A percentile compares a stretch with the other conserved stretches of the same genome.
Evolutionary conservation across 371 early-diverging fungal genomes (phyloP).

Genomic region (Lichtheimia ramosa): DNA sequence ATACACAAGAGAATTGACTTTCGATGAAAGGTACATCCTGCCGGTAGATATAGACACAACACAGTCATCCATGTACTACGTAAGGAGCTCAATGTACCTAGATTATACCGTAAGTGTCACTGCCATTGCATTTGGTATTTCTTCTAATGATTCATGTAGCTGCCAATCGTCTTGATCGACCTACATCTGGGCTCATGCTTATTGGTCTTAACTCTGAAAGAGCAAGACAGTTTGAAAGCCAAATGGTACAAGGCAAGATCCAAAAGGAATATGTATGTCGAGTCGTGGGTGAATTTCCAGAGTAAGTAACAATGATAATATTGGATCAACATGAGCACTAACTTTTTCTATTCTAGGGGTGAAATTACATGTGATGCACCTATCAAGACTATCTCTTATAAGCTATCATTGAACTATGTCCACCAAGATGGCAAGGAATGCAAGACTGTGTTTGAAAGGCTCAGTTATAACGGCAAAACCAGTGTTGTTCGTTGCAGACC

Average conservation of each 20-base stretch:
- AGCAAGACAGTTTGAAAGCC: constrained; percentile 62
- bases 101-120: constrained; percentile 70
- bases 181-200: constrained; percentile 91
- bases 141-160: constrained; percentile 36
- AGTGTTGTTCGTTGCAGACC: constrained; percentile 81
- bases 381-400: constrained; percentile 78
- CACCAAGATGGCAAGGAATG: constrained; percentile 82
- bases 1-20: no score
- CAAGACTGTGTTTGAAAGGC: constrained; percentile 67
- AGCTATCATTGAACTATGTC: constrained; percentile 84
- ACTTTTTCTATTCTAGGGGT: constrained; percentile 10
- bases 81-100: constrained; percentile 58
- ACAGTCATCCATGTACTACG: constrained; percentile 79
- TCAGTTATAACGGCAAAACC: constrained; percentile 65
- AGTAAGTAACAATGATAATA: constrained; percentile 33
- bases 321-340: not conserved
- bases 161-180: constrained; percentile 87
- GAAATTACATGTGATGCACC: constrained; percentile 75
- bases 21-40: constrained; percentile 64
- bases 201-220: constrained; percentile 64
- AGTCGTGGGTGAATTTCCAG: constrained; percentile 87
- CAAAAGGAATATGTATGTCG: constrained; percentile 87
- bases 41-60: constrained; percentile 81
- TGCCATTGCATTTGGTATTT: not conserved
- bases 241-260: constrained; percentile 68